A percentile compares a stretch with the other conserved stretches of the same genome.
phyloP scores from a whole-genome alignment of 106 monocot genomes.

The Dendrobium huoshanense region DNA sequence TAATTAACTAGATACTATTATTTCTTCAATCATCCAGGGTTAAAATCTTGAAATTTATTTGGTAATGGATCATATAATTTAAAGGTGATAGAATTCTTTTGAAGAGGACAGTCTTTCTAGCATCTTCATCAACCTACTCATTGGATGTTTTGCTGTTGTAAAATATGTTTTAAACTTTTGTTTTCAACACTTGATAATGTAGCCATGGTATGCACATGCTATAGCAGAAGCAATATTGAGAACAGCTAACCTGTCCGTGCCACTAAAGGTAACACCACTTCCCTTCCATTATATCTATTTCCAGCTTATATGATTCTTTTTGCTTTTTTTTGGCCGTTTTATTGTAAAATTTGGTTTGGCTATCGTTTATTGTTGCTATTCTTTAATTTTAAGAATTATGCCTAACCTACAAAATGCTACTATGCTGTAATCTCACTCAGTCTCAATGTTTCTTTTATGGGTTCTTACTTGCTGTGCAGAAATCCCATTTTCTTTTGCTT shows the following conservation, averaged over 20 bases:
- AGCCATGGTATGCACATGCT: slow-evolving; percentile 99
- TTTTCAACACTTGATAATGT: slow-evolving; percentile 4
- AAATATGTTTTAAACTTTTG: not conserved
- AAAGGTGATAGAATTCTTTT: not conserved
- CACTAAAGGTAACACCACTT: slow-evolving; percentile 56
- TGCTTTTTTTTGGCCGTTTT: not conserved
- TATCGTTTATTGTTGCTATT: not conserved
- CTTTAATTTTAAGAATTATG: not conserved
- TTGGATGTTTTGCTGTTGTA: not conserved
- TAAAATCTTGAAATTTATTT: not conserved
- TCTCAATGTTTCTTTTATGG: not conserved
- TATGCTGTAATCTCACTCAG: not conserved
- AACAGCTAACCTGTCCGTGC: slow-evolving; percentile 82
- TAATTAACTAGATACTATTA: not conserved
- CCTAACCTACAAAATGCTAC: not conserved
- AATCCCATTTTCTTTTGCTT: not conserved
- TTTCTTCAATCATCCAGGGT: not conserved
- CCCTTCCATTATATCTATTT: not conserved
- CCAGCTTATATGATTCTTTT: not conserved
- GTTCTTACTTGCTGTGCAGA: not conserved
- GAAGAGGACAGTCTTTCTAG: not conserved
- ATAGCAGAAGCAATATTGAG: slow-evolving; percentile 97
- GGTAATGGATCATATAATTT: not conserved
- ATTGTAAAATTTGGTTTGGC: not conserved
- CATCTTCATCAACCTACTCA: not conserved